Base-by-base conservation (phyloP, 306 rosid species). In the Prunus kanzakura region DNA sequence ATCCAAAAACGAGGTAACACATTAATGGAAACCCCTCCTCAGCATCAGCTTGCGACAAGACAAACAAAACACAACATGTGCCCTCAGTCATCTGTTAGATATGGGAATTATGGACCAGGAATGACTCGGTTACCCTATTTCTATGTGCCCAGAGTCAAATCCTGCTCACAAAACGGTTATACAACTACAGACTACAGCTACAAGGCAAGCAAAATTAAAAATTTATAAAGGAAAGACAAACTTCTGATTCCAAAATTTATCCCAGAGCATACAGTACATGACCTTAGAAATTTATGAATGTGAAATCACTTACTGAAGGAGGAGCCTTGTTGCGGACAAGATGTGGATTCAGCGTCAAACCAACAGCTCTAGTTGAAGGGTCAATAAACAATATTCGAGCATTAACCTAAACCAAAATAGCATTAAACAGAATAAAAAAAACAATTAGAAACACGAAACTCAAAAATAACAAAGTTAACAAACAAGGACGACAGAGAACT, bases 291-390 rank as follows among this genome's bases (percentile, higher is more conserved):
- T 10, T 41, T 67, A 47, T 20, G 12, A 15, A 51, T 75, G 18
- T 35, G 69, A 38, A 73, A 45, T 11, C 20, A 90, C 97, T 90
- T 85, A 92, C 98, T 51, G 79, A 82, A 79, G 93, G 90, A 76
- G 96, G 92, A 57, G 92, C 82, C 84, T 73, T 92, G 88, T 91
- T 87, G 74, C 79, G 91, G 86, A 95, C 85, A 74, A 95, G 97
- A 88, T 92, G 89, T 18, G 92, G 91, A 89, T 89, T 92, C 81
- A 95, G 75, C 20, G 99, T 95, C 97, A 95, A 88, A 64, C 99
- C 99, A 82, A 95, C 87, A 67, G 97, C 96, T 87, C 96, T 92
- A 46, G 88, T 89, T 69, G 91, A 88, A 43, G 99, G 98, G 85
- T 95, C 97, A 79, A 95, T 81, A 81, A 95, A 95, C 77, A 95